Evolutionary conservation across 2,329 filamentous ascomycete genomes (phyloP), one percentile per base, ranked within the genome.

Genomic region (Paecilomyces sp.): DNA sequence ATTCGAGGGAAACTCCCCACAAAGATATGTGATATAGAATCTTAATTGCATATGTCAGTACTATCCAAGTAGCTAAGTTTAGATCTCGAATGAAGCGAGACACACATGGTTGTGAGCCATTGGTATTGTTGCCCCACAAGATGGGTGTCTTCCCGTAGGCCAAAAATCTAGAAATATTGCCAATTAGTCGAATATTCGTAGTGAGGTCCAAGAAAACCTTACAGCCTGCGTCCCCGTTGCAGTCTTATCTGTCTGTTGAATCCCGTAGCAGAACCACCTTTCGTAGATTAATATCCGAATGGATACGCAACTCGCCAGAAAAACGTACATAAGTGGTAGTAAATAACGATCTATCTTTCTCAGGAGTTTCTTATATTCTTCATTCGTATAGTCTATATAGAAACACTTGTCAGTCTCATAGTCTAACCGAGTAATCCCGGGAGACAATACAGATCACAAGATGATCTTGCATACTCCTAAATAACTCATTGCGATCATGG

Each of bases 1-100:
- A 59, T 70, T 74, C 18, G 69, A 69, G 0, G 72, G 72, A 41
- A 73, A 71, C 56, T 74, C 71, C 59, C 65, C 70, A 33, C 61
- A 60, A 55, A 74, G 62, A 54, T 73, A 74, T 1, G 66, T 61
- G 36, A 74, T 59, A 62, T 67, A 67, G 56, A 67, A 67, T 15
- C 36, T 41, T 41, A 5, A 41, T 41, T 6, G 36, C 13, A 41
- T 41, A n/a, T 41, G 13, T 41, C 36, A 41, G 36, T 41, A n/a
- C 7, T 12, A 6, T 41, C 5, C 13, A 1, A 41, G 8, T 41
- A n/a, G 13, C 5, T 6, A 7, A 1, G n/a, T 41, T 7, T 41
- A 12, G 5, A 15, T 41, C 13, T 6, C 13, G n/a, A 41, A 41
- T 15, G 36, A 28, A 4, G 25, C 3, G 36, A 41, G n/a, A 41